Base-by-base conservation (phyloP, 2,329 filamentous ascomycete species). In the Hypoxylon sp. region DNA sequence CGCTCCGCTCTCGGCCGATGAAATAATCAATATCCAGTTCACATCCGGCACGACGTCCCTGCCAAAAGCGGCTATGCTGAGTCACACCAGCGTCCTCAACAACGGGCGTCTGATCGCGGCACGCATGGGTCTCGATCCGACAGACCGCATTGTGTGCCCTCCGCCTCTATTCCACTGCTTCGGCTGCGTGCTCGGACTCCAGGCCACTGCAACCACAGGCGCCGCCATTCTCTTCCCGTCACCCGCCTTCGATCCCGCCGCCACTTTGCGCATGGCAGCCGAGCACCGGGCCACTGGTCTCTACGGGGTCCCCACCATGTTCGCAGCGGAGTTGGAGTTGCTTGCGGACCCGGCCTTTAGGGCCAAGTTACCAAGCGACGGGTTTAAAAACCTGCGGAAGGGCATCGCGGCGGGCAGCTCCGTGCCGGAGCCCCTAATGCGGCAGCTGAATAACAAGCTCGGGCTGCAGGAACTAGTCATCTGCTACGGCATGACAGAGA, bases 401-500 rank as follows among this genome's bases (percentile, higher is more conserved):
- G 96, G 96, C 29, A 97, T 98, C 71, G 94, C 91, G 9, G 93
- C 95, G 0, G 96, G 96, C 0, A 91, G 88, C 59, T 91, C 89
- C n/a, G 90, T 98, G 1, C 95, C 96, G 0, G 88, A 90, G 19
- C 86, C 92, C 56, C 83, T 97, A 27, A 97, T 96, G 92, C 84
- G 85, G 16, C 88, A 87, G 64, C 81, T 98, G 5, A 91, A 95
- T 77, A 84, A 84, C 23, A 84, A 82, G 1, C 83, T 98, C 7
- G 96, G 96, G 51, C 81, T 98, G 16, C 87, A 85, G 0, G 91
- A 97, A 60, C 81, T 98, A 21, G 95, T 94, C 0, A 97, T 97
- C 69, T 97, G 94, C 82, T 98, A 97, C 78, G 94, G 94, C 66
- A 97, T 97, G 94, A 97, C 94, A 1, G 94, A 97, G 80, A 97